Conservation (phyloP, 2,329 filamentous ascomycete genomes). For the Ophiostoma australiae region DNA sequence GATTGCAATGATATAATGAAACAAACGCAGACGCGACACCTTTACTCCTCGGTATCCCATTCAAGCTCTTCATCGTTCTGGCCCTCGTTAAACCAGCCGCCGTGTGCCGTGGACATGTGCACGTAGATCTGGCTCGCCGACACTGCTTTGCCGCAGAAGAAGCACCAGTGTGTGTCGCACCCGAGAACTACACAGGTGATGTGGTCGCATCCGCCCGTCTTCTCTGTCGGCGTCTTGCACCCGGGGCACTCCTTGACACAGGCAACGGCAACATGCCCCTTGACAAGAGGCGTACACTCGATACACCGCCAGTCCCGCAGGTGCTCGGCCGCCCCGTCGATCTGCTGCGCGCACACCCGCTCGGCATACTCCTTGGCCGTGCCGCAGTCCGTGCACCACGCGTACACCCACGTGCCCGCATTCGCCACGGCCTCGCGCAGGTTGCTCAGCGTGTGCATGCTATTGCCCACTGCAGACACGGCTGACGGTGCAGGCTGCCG, state of each 20-base stretch:
- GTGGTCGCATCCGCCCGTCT: slow-evolving; percentile 44
- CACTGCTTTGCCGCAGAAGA: slow-evolving; percentile 37
- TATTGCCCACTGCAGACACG: slow-evolving; percentile 32
- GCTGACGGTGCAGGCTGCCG: slow-evolving; percentile 39
- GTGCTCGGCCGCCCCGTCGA: slow-evolving; percentile 36
- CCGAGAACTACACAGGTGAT: slow-evolving; percentile 36
- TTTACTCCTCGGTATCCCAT: not conserved
- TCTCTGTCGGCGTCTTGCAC: slow-evolving; percentile 41
- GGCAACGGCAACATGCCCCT: slow-evolving; percentile 29
- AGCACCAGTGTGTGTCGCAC: slow-evolving; percentile 45
- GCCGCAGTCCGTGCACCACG: slow-evolving; percentile 44
- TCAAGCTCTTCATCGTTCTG: not conserved
- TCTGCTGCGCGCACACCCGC: slow-evolving; percentile 39
- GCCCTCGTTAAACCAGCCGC: slow-evolving; percentile 19
- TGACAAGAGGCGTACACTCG: slow-evolving; percentile 32
- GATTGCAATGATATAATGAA: not conserved
- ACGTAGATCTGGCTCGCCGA: slow-evolving; percentile 5
- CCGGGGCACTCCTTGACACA: slow-evolving; percentile 34
- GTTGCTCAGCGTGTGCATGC: slow-evolving; percentile 33
- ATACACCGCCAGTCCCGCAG: slow-evolving; percentile 41
- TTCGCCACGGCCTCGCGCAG: slow-evolving; percentile 39
- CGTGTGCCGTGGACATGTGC: slow-evolving; percentile 28
- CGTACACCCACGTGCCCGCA: slow-evolving; percentile 43
- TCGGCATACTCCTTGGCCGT: slow-evolving; percentile 41
- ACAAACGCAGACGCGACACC: not conserved